These are phyloP conservation scores for Fusarium brachygibbosum DNA, from an alignment of 2,329 filamentous ascomycete species.

Conservation along the genomic window DNA sequence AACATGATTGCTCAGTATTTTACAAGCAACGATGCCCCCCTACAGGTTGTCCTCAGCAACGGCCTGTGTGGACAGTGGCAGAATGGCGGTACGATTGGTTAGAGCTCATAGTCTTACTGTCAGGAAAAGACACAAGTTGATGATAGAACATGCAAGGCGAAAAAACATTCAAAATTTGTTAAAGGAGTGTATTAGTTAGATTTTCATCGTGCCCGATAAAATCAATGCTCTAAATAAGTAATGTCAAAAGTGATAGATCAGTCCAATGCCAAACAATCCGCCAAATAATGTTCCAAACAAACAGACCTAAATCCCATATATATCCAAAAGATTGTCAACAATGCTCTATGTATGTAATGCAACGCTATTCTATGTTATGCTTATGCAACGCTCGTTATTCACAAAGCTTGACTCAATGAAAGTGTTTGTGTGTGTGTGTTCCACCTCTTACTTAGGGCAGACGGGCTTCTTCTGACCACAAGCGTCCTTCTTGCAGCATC, in stretches of 20 bases:
- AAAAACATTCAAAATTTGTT: neutral
- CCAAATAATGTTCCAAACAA: conserved; percentile 16
- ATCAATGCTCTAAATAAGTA: conserved; percentile 30
- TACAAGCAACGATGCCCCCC: too few species aligned
- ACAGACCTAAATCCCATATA: conserved; percentile 10
- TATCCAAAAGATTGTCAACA: neutral
- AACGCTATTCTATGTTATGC: conserved; percentile 23
- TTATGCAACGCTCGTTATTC: neutral
- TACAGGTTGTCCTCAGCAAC: too few species aligned
- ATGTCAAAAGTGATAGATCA: conserved; percentile 16
- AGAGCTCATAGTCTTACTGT: too few species aligned
- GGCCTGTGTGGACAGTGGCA: too few species aligned
- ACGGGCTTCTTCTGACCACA: conserved; percentile 27
- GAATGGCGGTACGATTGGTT: too few species aligned
- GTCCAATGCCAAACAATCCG: conserved; percentile 23
- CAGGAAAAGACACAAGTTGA: too few species aligned
- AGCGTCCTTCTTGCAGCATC: conserved; percentile 39
- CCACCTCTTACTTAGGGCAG: conserved; percentile 37
- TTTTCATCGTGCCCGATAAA: conserved; percentile 30
- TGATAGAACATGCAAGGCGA: too few species aligned
- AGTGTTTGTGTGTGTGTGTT: neutral
- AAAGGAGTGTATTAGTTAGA: conserved; percentile 40
- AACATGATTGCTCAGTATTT: too few species aligned
- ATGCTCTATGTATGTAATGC: conserved; percentile 20
- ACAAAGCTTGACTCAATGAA: neutral